Evolutionary conservation across 306 rosid genomes (phyloP).

Genomic region (Pyrus communis): DNA sequence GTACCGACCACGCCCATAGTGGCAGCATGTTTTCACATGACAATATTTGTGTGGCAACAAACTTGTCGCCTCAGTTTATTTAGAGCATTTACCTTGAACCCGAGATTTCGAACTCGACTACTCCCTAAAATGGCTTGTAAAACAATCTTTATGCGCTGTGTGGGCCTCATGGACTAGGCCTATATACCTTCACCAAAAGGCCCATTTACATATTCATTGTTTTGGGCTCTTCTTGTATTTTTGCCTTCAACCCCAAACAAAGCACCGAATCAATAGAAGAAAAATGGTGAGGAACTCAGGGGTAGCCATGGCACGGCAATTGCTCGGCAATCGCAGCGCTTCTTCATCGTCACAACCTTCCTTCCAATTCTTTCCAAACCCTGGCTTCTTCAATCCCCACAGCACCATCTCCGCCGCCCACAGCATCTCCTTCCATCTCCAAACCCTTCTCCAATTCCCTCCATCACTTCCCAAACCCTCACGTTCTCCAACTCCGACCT

Average conservation of each 20-base stretch:
- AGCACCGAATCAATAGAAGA: background rate
- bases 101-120: too few relatives aligned
- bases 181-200: background rate
- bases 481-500: background rate
- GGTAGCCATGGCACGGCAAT: background rate
- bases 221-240: background rate
- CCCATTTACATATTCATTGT: background rate
- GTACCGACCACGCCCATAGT: too few relatives aligned
- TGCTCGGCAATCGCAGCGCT: background rate
- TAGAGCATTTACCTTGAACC: too few relatives aligned
- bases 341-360: background rate
- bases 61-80: too few relatives aligned
- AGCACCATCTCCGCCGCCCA: background rate
- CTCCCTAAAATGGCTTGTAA: too few relatives aligned
- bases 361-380: slow-evolving; percentile 2
- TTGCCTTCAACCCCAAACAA: background rate
- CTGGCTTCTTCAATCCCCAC: background rate
- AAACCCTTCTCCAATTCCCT: slow-evolving; percentile 4
- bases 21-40: too few relatives aligned
- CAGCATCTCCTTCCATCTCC: slow-evolving; percentile 1
- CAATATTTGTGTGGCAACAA: too few relatives aligned
- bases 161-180: background rate
- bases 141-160: background rate
- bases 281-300: background rate
- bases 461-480: background rate